Evolutionary conservation across 257 asterid genomes (phyloP), one percentile per base, ranked within the genome.

Genomic region (Salvia splendens): DNA sequence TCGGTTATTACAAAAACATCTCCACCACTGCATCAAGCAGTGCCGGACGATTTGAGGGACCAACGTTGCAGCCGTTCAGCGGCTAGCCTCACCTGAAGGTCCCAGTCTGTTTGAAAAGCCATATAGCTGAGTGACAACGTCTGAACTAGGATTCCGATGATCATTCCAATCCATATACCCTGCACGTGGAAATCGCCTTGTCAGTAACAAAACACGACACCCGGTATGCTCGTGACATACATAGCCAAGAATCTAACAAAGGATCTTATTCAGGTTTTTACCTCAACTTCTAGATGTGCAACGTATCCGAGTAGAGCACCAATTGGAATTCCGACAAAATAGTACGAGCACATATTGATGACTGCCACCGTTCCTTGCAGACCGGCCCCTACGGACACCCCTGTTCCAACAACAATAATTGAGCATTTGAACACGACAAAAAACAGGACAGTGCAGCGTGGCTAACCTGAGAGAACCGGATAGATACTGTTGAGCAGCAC

Each of bases 131-230:
- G 65, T 2, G 89, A 81, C 45, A 71, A 16, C 2, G 89, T 76
- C 52, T 83, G 87, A 54, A 81, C 50, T 10, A 77, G 45, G 45
- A 86, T 55, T 49, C 89, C 92, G 60, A 77, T 65, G 7, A 83
- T 71, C 89, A 86, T 83, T 33, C 92, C 89, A 75, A 79, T 79
- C 92, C 92, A 86, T 68, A 86, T 83, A 6, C 89, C 92, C 76
- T 71, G 64, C 24, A 20, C 24, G 24, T 20, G 24, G 24, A 1
- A 20, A 20, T 20, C 24, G 24, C 24, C 24, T 20, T 1, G 1
- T 20, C 24, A 20, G 24, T 20, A 20, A 20, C 24, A 20, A 20
- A 20, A 20, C 24, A 20, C 1, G 24, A 20, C 24, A 20, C 24
- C 24, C 24, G 1, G 24, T 20, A 20, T 20, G 24, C 24, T 20